Conservation (phyloP, 73 alveolate species). For the Paramecium octaurelia region DNA sequence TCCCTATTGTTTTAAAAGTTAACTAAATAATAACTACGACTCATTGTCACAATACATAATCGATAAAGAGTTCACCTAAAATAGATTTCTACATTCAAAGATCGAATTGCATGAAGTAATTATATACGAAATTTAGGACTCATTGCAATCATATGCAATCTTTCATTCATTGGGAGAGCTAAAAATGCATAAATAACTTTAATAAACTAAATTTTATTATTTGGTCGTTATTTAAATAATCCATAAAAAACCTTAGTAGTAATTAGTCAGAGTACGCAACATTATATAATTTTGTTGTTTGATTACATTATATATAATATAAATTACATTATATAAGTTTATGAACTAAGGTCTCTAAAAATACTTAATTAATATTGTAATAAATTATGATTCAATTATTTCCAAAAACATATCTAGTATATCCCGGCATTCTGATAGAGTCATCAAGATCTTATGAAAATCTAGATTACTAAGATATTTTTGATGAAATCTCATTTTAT, state of each 20-base stretch:
- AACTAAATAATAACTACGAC: not conserved
- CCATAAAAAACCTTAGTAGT: not conserved
- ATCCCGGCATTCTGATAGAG: conserved; percentile 11
- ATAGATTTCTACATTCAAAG: not conserved
- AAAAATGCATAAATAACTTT: not conserved
- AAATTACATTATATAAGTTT: not conserved
- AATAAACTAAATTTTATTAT: not conserved
- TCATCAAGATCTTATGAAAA: not conserved
- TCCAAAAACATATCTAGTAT: conserved; percentile 3
- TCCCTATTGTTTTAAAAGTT: not conserved
- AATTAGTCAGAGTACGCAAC: not conserved
- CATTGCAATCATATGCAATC: not conserved
- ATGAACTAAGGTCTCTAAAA: not conserved
- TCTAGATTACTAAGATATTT: not conserved
- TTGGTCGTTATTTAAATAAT: not conserved
- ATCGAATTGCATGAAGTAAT: too few relatives aligned
- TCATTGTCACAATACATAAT: not conserved
- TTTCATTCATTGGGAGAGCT: not conserved
- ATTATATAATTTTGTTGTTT: not conserved
- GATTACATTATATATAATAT: not conserved
- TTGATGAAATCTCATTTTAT: not conserved
- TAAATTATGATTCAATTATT: not conserved
- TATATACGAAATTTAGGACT: too few relatives aligned
- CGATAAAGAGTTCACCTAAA: not conserved
- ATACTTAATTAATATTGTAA: not conserved